Percentiles rank a stretch among this genome's conserved stretches.
Evolutionary conservation across 768 basidiomycete species (phyloP).

Genomic region (Boletus pseudopeckii): DNA sequence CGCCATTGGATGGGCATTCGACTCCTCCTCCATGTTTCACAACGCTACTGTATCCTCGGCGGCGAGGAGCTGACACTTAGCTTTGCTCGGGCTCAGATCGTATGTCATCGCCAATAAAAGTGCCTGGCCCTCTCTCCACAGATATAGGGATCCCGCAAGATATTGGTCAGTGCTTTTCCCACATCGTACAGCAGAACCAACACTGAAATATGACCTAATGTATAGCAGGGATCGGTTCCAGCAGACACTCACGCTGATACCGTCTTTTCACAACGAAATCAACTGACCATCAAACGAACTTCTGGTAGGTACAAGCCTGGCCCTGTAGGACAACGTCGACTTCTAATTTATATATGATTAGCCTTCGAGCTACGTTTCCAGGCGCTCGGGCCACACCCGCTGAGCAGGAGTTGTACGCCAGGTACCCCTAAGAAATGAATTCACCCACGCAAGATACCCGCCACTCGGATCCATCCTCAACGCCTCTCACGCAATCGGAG

Average conservation of each 20-base stretch:
- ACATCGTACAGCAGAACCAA: neutral
- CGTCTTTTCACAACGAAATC: neutral
- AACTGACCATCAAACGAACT: neutral
- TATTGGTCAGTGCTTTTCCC: neutral
- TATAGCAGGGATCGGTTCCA: neutral
- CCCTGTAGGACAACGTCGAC: slow-evolving; percentile 1
- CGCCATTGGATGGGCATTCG: too few species aligned
- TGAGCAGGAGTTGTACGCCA: neutral
- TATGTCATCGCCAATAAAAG: neutral
- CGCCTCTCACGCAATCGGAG: neutral
- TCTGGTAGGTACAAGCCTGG: neutral
- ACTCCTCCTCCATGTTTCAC: neutral
- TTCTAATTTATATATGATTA: neutral
- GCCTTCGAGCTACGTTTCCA: neutral
- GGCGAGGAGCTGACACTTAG: neutral
- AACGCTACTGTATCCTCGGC: too few species aligned
- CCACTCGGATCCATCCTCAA: neutral
- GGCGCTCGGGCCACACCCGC: neutral
- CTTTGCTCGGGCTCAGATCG: neutral
- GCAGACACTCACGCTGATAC: neutral
- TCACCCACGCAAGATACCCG: too few species aligned
- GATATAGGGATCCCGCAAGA: neutral
- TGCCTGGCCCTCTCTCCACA: neutral
- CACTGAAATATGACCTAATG: neutral
- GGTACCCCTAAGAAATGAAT: too few species aligned